Conservation (phyloP, 495 filamentous ascomycete genomes). For the Sabuloglossum arenarium region DNA sequence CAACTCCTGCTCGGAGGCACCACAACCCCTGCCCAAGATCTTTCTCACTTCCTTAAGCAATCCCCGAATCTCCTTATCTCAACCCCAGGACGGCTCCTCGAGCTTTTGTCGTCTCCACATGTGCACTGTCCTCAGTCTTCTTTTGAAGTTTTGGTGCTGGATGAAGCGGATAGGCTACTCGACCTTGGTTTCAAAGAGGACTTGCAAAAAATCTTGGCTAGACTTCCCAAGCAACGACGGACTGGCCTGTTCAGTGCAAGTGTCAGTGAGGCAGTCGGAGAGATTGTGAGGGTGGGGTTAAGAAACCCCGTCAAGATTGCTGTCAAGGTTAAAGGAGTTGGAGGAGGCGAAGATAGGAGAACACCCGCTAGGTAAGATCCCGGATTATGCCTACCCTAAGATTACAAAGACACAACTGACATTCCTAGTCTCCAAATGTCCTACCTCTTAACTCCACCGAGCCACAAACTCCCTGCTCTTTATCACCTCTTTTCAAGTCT, state of each 20-base stretch:
- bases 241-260: slow-evolving; percentile 90
- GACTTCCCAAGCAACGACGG: slow-evolving; percentile 77
- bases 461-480: slow-evolving; percentile 55
- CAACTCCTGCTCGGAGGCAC: slow-evolving; percentile 81
- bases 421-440: slow-evolving; percentile 56
- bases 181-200: slow-evolving; percentile 93
- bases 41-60: slow-evolving; percentile 54
- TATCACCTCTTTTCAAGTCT: slow-evolving; percentile 46
- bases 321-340: slow-evolving; percentile 68
- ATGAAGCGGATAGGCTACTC: slow-evolving; percentile 81
- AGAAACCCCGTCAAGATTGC: slow-evolving; percentile 85
- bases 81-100: slow-evolving; percentile 75
- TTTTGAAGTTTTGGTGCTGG: slow-evolving; percentile 77
- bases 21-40: slow-evolving; percentile 63
- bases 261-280: slow-evolving; percentile 75
- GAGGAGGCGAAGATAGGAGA: slow-evolving; percentile 58
- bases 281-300: slow-evolving; percentile 79
- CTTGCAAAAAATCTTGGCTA: slow-evolving; percentile 61
- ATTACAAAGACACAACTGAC: neutral
- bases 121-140: slow-evolving; percentile 75
- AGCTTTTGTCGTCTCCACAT: slow-evolving; percentile 74
- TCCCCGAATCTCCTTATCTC: slow-evolving; percentile 74
- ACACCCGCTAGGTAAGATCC: slow-evolving; percentile 48
- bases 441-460: slow-evolving; percentile 53
- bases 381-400: neutral